Percentiles rank a stretch among this genome's conserved stretches.
These are phyloP conservation scores for Lentinula raphanica DNA, from an alignment of 768 basidiomycete genomes.

Conservation along the genomic window DNA sequence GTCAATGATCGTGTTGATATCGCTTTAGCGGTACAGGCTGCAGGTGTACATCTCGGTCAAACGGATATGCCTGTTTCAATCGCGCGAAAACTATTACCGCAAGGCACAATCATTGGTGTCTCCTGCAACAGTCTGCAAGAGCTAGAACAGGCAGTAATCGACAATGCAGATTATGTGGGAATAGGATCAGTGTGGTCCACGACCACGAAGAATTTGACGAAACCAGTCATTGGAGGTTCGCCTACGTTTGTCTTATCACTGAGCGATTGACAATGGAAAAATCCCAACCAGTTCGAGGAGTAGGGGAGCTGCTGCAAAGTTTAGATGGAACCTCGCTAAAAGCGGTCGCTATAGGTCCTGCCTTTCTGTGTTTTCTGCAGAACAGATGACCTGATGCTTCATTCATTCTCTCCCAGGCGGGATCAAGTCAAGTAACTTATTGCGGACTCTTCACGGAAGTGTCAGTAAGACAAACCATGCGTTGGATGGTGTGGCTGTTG, in stretches of 20 bases:
- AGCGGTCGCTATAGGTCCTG: slow-evolving; percentile 82
- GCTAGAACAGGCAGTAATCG: slow-evolving; percentile 52
- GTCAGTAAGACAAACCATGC: slow-evolving; percentile 50
- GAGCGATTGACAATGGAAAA: not conserved
- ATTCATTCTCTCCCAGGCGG: slow-evolving; percentile 57
- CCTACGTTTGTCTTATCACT: not conserved
- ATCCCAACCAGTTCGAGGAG: slow-evolving; percentile 44
- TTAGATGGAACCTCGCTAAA: slow-evolving; percentile 61
- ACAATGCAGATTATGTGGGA: slow-evolving; percentile 80
- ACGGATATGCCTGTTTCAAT: slow-evolving; percentile 70
- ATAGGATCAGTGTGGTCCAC: slow-evolving; percentile 84
- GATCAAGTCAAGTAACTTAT: slow-evolving; percentile 73
- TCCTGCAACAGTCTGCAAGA: slow-evolving; percentile 70
- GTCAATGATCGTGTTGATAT: slow-evolving; percentile 90
- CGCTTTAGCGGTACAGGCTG: slow-evolving; percentile 68
- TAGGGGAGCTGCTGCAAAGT: slow-evolving; percentile 59
- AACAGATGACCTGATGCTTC: not conserved
- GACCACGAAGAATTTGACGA: slow-evolving; percentile 67
- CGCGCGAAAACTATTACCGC: slow-evolving; percentile 65
- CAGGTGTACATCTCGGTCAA: slow-evolving; percentile 88
- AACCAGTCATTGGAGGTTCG: slow-evolving; percentile 50
- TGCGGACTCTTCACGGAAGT: slow-evolving; percentile 70
- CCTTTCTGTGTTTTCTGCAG: not conserved
- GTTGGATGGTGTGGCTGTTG: slow-evolving; percentile 82
- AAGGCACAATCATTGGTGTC: slow-evolving; percentile 70